These are phyloP conservation scores for Bolboschoenoplectus hybrid DNA, from an alignment of 202 grass and related monocot genomes.

Conservation along the genomic window DNA sequence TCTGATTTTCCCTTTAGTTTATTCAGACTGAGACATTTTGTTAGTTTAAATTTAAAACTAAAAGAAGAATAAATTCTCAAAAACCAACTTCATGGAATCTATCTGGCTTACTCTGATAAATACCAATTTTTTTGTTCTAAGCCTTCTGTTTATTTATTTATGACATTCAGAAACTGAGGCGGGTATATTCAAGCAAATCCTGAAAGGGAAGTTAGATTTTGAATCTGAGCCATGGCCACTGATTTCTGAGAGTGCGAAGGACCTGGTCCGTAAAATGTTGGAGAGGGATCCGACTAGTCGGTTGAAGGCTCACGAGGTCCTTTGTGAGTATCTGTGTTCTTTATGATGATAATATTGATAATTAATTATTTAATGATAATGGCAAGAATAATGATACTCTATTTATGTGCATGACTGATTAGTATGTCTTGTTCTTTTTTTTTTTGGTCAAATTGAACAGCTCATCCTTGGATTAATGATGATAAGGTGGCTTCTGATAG, in stretches of 20 bases:
- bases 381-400: neutral
- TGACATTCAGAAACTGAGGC: conserved; percentile 69
- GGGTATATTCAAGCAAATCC: conserved; percentile 85
- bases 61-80: neutral
- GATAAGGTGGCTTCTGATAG: conserved; percentile 89
- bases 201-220: conserved; percentile 81
- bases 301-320: conserved; percentile 82
- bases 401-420: conserved; percentile 36
- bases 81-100: neutral
- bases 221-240: conserved; percentile 87
- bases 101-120: conserved; percentile 10
- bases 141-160: conserved; percentile 5
- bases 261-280: conserved; percentile 86
- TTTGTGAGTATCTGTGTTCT: conserved; percentile 51
- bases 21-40: neutral
- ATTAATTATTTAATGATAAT: neutral
- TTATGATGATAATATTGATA: conserved; percentile 1
- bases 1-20: neutral
- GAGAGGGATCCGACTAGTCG: conserved; percentile 67
- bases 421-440: neutral
- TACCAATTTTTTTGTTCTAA: neutral
- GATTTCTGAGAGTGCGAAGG: conserved; percentile 88
- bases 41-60: neutral
- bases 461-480: conserved; percentile 94
- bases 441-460: conserved; percentile 42